These are phyloP conservation scores for Fistulinella cinereoalba DNA, from an alignment of 1,284 basidiomycete species.

Conservation along the genomic window DNA sequence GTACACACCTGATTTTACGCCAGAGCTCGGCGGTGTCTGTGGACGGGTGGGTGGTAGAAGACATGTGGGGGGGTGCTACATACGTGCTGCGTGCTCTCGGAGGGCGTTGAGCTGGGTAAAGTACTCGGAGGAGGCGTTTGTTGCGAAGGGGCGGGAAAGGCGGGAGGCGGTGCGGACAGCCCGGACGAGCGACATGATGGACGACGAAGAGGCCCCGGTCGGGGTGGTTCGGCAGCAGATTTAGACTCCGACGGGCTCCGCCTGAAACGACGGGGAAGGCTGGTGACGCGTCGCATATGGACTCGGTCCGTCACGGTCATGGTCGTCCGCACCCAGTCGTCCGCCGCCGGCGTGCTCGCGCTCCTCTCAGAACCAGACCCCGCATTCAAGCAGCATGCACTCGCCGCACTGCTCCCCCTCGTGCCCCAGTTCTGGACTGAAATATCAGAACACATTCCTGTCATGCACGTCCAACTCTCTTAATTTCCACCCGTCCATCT, in stretches of 20 bases:
- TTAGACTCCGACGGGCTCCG: conserved; percentile 29
- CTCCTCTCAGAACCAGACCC: conserved; percentile 86
- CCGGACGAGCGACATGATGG: conserved; percentile 54
- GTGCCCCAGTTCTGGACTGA: conserved; percentile 97
- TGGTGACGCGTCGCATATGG: conserved; percentile 30
- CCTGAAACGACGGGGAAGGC: neutral
- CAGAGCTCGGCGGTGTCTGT: conserved; percentile 77
- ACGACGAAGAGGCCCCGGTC: conserved; percentile 18
- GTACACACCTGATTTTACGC: conserved; percentile 77
- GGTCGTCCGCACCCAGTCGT: conserved; percentile 69
- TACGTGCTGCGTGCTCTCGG: conserved; percentile 67
- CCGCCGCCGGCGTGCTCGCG: conserved; percentile 85
- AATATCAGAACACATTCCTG: conserved; percentile 89
- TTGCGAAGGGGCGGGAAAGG: conserved; percentile 41
- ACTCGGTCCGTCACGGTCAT: conserved; percentile 30
- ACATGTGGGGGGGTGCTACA: neutral
- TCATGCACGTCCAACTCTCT: conserved; percentile 62
- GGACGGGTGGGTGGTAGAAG: conserved; percentile 12
- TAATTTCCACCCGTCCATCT: conserved; percentile 10
- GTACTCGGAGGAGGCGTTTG: conserved; percentile 45
- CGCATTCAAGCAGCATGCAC: conserved; percentile 85
- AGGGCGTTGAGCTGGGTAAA: conserved; percentile 56
- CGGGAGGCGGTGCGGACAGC: conserved; percentile 40
- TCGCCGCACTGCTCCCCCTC: conserved; percentile 76
- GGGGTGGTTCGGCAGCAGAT: conserved; percentile 7